Evolutionary conservation across 1,139 yeast genomes (phyloP).

Genomic region (Candida gigantensis): DNA sequence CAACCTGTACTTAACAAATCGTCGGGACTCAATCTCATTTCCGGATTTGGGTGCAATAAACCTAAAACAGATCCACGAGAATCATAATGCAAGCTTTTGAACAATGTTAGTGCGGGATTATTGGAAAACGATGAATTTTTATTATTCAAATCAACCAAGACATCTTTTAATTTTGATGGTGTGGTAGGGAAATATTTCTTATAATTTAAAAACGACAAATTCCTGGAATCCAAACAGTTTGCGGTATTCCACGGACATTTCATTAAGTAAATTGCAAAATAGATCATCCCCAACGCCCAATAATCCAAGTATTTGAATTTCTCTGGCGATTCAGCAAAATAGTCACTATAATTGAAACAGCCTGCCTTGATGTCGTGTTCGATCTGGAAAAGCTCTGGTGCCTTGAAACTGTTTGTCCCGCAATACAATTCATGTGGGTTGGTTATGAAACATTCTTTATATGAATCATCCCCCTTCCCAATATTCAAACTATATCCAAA

Average conservation of each 20-base stretch:
- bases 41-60: slow-evolving; percentile 35
- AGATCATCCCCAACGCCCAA: slow-evolving; percentile 56
- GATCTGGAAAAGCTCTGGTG: slow-evolving; percentile 50
- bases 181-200: slow-evolving; percentile 22
- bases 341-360: slow-evolving; percentile 10
- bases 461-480: slow-evolving; percentile 17
- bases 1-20: slow-evolving; percentile 37
- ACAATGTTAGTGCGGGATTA: slow-evolving; percentile 37
- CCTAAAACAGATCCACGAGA: slow-evolving; percentile 35
- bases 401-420: slow-evolving; percentile 57
- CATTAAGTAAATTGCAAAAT: slow-evolving; percentile 46
- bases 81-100: slow-evolving; percentile 42
- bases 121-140: slow-evolving; percentile 15
- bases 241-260: slow-evolving; percentile 52
- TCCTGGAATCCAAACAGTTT: slow-evolving; percentile 20
- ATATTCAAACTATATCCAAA: slow-evolving; percentile 53
- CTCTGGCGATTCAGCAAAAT: slow-evolving; percentile 9
- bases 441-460: slow-evolving; percentile 18
- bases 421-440: slow-evolving; percentile 33
- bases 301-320: slow-evolving; percentile 33
- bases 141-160: slow-evolving; percentile 27
- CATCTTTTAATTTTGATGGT: slow-evolving; percentile 17
- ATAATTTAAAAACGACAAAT: slow-evolving; percentile 28
- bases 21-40: slow-evolving; percentile 24
- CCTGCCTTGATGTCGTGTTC: slow-evolving; percentile 21